Evolutionary conservation across 352 stramenopile genomes (phyloP), one percentile per base, ranked within the genome.

Genomic region (Chrysophaeum taylorii): DNA sequence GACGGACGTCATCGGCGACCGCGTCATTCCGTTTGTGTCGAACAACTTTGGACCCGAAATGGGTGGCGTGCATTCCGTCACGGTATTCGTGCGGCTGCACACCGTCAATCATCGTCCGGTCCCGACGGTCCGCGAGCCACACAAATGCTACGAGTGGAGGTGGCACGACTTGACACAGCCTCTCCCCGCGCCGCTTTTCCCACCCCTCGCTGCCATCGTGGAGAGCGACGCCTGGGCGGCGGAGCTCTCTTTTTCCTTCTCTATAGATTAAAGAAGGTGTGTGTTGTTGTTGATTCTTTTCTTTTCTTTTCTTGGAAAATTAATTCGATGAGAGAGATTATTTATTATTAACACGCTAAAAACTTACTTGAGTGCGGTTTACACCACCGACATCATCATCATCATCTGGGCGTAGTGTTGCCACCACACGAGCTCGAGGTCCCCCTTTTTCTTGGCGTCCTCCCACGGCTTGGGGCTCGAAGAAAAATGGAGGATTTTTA

Each of bases 381-480:
- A n/a, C n/a, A n/a, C n/a, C n/a, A n/a, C n/a, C n/a, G n/a, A n/a
- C n/a, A n/a, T n/a, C n/a, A n/a, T n/a, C n/a, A n/a, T n/a, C n/a
- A n/a, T n/a, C n/a, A n/a, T n/a, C n/a, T n/a, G n/a, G n/a, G n/a
- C 15, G 27, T 60, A 72, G 29, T 50, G n/a, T 9, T 39, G 48
- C 68, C 68, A 72, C 68, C 68, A 72, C 14, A 68, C 41, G 4
- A 72, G 2, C 27, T 72, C 68, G 23, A 64, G 27, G 7, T 72
- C 50, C 16, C 68, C 68, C 68, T 66, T 72, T 25, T 42, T 39
- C n/a, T 67, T 31, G 12, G 41, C 29, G 15, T 41, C 68, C 15
- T 72, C 52, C 68, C 68, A 72, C 25, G 68, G 68, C 45, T 72
- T 72, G 18, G 68, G 68, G 21, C 18, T 21, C 23, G 52, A 69